Percentiles rank a stretch among this genome's conserved stretches.
These are phyloP conservation scores for Oropetium thomaeum DNA, from an alignment of 176 grass and related monocot genomes.

Conservation along the genomic window DNA sequence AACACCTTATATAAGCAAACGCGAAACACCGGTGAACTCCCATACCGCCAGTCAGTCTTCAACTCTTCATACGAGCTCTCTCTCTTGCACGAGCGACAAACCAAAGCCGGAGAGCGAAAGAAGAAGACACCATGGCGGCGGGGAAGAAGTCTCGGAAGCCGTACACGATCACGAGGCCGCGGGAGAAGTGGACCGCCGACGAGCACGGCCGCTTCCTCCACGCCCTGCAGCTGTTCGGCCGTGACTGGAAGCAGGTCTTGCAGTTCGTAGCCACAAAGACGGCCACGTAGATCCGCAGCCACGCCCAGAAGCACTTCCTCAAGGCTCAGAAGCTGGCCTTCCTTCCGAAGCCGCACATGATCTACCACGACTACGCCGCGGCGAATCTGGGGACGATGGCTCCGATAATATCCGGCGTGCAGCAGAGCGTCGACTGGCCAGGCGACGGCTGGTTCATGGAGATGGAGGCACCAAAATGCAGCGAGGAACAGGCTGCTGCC, in stretches of 20 bases:
- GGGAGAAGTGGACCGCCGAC: slow-evolving; percentile 63
- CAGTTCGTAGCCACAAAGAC: slow-evolving; percentile 72
- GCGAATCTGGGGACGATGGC: background rate
- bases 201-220: slow-evolving; percentile 70
- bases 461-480: too few relatives aligned
- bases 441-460: too few relatives aligned
- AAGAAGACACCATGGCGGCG: background rate
- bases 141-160: background rate
- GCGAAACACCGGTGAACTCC: background rate
- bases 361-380: background rate
- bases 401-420: too few relatives aligned
- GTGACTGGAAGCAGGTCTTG: slow-evolving; percentile 82
- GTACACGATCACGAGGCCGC: slow-evolving; percentile 21
- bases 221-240: slow-evolving; percentile 60
- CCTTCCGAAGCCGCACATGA: background rate
- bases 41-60: background rate
- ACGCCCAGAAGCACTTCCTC: slow-evolving; percentile 78
- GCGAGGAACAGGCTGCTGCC: too few relatives aligned
- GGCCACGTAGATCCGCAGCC: slow-evolving; percentile 64
- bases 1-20: background rate
- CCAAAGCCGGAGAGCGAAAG: background rate
- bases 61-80: too few relatives aligned
- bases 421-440: background rate
- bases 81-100: background rate
- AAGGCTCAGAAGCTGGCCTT: slow-evolving; percentile 48